phyloP scores from a whole-genome alignment of 352 stramenopile genomes.

The Pilasporangium apinafurcum region DNA sequence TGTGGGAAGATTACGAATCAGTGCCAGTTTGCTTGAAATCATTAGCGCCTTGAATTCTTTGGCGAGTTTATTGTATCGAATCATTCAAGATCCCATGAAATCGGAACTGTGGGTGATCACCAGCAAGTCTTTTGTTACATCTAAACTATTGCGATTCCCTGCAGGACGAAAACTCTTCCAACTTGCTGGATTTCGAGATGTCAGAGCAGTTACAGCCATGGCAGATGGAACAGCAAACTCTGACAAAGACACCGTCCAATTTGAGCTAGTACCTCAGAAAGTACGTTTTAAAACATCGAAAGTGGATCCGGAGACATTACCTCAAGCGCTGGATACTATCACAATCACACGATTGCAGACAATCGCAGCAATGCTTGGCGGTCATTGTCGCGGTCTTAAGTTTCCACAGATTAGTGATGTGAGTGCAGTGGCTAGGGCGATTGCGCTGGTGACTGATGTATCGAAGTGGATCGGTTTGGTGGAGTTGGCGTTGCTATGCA shows the following conservation, averaged over 20 bases:
- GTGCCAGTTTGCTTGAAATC: constrained; percentile 10
- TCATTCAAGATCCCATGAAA: constrained; percentile 39
- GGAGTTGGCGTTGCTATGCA: constrained; percentile 35
- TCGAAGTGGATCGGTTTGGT: constrained; percentile 27
- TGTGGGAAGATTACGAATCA: constrained; percentile 33
- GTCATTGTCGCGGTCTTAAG: constrained; percentile 37
- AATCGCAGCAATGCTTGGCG: constrained; percentile 26
- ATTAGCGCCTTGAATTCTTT: constrained; percentile 17
- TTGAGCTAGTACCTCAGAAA: constrained; percentile 25
- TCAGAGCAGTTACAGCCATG: background rate
- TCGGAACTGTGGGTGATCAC: constrained; percentile 22
- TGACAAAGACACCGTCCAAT: constrained; percentile 1
- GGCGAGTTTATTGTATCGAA: constrained; percentile 14
- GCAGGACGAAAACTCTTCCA: constrained; percentile 24
- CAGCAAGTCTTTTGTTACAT: constrained; percentile 9
- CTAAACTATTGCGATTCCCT: constrained; percentile 15
- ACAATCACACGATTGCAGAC: constrained; percentile 27
- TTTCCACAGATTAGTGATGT: constrained; percentile 41
- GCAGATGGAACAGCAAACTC: background rate
- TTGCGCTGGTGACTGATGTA: constrained; percentile 8
- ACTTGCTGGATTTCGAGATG: constrained; percentile 24
- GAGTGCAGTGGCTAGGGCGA: constrained; percentile 33
- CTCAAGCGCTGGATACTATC: constrained; percentile 12
- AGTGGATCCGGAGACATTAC: background rate
- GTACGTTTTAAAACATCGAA: constrained; percentile 37